Base-by-base conservation (phyloP, 768 basidiomycete genomes). In the Auricularia sp. region DNA sequence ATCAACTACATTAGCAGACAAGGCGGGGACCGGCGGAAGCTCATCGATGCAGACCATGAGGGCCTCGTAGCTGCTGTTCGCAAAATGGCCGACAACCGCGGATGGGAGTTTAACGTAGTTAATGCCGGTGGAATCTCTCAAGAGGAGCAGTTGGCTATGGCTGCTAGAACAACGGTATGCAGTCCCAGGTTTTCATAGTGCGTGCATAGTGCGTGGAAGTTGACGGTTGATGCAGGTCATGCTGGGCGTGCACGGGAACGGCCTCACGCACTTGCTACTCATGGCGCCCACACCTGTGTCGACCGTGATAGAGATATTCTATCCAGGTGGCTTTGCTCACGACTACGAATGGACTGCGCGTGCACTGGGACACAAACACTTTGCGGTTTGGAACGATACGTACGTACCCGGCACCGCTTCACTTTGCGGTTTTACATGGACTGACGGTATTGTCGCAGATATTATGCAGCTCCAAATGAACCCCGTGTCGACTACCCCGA, bases 291-390 rank as follows among this genome's bases (percentile, higher is more conserved):
- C 86, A 3, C 83, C 83, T 0, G 74, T 84, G n/a, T 85, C 89
- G 4, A 86, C 90, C 4, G 90, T 94, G 21, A 88, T 94, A 67
- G 91, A 94, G 74, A 83, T 94, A 14, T 91, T 94, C 76, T 88
- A 80, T 70, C 91, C 90, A 0, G 78, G 74, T 2, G 92, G 91
- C 0, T 93, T 91, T 71, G 87, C 91, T 34, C 87, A 88, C 69
- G 92, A 93, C 70, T 93, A 93, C 72, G 85, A 91, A 70, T 94
- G 90, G 86, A 93, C 91, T 0, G 72, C 87, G 3, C 74, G 82
- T 39, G 84, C 89, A 0, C 74, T 93, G 11, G 90, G 90, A 3
- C 86, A 90, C 80, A 77, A 73, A 18, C 85, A 93, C 74, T 88
- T 85, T 67, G 87, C 84, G 1, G 78, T 95, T 36, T 91, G 91